A percentile compares a stretch with the other conserved stretches of the same genome.
phyloP scores from a whole-genome alignment of 2,329 filamentous ascomycete species.

The Sclerotiophoma versabilis region DNA sequence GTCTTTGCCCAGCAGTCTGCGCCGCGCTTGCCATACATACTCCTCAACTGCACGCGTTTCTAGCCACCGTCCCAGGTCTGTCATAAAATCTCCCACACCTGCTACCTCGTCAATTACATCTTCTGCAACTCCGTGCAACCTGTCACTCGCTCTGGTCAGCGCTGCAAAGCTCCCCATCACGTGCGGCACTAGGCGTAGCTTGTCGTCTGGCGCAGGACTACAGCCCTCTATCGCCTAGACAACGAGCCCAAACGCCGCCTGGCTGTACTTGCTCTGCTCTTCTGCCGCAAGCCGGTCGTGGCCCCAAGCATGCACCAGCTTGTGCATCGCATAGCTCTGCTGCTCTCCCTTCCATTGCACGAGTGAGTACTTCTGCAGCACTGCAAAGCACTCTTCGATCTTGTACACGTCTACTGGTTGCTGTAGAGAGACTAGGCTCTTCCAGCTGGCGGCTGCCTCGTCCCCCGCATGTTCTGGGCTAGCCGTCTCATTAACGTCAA shows the following conservation, averaged over 20 bases:
- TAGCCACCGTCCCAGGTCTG: conserved; percentile 1
- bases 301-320: conserved; percentile 30
- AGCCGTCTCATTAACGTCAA: neutral
- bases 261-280: conserved; percentile 11
- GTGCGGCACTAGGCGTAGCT: conserved; percentile 20
- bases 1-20: conserved; percentile 7
- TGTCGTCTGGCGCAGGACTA: conserved; percentile 3
- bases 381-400: conserved; percentile 17
- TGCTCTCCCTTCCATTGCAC: conserved; percentile 26
- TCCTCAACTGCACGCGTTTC: conserved; percentile 9
- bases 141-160: neutral
- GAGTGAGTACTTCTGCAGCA: conserved; percentile 22
- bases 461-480: neutral
- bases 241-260: conserved; percentile 6
- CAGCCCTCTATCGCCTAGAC: neutral
- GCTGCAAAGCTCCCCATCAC: conserved; percentile 20
- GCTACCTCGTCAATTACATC: neutral
- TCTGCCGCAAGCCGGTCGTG: conserved; percentile 16
- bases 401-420: conserved; percentile 6
- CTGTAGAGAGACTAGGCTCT: conserved; percentile 1
- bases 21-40: neutral
- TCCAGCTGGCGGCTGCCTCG: neutral
- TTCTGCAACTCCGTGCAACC: neutral
- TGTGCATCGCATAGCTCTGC: conserved; percentile 29
- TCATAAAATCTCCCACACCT: neutral